Conservation (phyloP, 2,329 filamentous ascomycete genomes). For the Claviceps sorghi region DNA sequence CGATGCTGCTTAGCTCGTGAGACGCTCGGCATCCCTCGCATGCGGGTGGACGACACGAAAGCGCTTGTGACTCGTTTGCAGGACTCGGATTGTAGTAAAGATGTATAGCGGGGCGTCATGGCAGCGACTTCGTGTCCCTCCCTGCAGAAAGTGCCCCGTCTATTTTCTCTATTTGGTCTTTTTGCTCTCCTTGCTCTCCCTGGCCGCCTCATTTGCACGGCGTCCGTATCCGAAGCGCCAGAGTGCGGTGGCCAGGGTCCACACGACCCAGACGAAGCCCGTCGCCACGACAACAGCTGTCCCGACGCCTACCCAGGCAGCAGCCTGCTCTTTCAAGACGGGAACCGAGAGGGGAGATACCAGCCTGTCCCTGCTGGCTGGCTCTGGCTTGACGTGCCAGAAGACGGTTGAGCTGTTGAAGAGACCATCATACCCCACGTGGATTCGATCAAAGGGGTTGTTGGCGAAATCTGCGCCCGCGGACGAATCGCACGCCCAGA, state of each 20-base stretch:
- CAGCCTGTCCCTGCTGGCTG: constrained; percentile 24
- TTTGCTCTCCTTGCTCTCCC: not conserved
- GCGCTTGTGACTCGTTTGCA: too few species aligned
- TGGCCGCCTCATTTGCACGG: not conserved
- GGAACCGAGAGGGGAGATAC: constrained; percentile 47
- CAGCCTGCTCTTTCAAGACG: constrained; percentile 42
- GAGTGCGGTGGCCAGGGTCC: constrained; percentile 31
- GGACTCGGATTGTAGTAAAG: too few species aligned
- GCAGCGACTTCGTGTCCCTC: not conserved
- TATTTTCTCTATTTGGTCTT: constrained; percentile 3
- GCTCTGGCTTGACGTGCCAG: constrained; percentile 55
- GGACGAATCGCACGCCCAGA: constrained; percentile 72
- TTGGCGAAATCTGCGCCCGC: constrained; percentile 51
- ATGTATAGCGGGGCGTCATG: not conserved
- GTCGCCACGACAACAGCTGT: constrained; percentile 45
- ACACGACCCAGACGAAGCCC: constrained; percentile 57
- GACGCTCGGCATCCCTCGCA: too few species aligned
- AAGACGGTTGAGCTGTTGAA: constrained; percentile 69
- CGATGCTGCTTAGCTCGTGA: too few species aligned
- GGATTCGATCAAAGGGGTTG: constrained; percentile 74
- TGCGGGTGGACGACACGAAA: too few species aligned
- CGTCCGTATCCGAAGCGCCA: constrained; percentile 2
- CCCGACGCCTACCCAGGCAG: constrained; percentile 33
- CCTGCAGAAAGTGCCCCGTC: not conserved
- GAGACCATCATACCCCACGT: constrained; percentile 72